Evolutionary conservation across 306 rosid species (phyloP), one percentile per base, ranked within the genome.

Genomic region (Cyamopsis tetragonoloba): DNA sequence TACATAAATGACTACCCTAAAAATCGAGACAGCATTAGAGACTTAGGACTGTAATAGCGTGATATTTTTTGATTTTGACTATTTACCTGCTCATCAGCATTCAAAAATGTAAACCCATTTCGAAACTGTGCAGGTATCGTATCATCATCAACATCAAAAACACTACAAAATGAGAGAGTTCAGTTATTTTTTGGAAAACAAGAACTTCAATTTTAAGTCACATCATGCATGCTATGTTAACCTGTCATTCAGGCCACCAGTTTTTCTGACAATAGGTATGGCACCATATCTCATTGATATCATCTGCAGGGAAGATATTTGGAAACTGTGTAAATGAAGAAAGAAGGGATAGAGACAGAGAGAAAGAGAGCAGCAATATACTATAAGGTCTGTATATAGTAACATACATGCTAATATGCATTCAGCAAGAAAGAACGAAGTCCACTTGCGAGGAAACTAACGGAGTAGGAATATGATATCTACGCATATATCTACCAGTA

Each of bases 211-310:
- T 67, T 28, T 9, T 49, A 47, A 41, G 35, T 3, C 49, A 78
- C 18, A 20, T 12, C 61, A 65, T 8, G 70, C 34, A 34, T 63
- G 57, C 49, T 62, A 63, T 24, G 41, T 81, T 39, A 70, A 93
- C 99, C 97, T 93, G 85, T 93, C 99, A 77, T 90, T 87, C 31
- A 90, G 86, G 63, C 97, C 99, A 60, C 99, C 99, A 1, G 97
- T 93, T 93, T 86, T 86, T 78, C 99, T 83, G 54, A 10, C 96
- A 60, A 93, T 90, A 41, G 99, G 99, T 78, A 93, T 66, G 43
- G 89, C 75, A 74, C 99, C 97, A 44, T 88, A 93, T 83, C 92
- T 88, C 99, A 93, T 93, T 65, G 99, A 81, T 81, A 93, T 93
- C 99, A 90, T 89, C 97, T 93, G 83, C 73, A 42, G 27, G 60